These are phyloP conservation scores for Solanum hybrid DNA, from an alignment of 305 asterid genomes.

Conservation along the genomic window DNA sequence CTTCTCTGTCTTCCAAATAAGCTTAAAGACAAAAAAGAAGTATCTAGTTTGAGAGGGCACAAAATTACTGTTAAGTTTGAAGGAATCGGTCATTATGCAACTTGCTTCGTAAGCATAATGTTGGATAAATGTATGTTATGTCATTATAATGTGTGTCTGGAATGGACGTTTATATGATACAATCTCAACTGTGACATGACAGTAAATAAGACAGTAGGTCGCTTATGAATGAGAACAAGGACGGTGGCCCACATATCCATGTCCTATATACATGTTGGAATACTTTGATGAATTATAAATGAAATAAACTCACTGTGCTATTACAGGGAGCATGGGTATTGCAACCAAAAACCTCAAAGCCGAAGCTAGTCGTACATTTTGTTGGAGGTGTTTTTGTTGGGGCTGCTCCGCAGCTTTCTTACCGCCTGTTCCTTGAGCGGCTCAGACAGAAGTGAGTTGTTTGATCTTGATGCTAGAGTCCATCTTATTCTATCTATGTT, in stretches of 20 bases:
- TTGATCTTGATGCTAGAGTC: slow-evolving; percentile 1
- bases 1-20: not conserved
- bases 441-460: slow-evolving; percentile 67
- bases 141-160: not conserved
- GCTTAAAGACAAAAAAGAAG: not conserved
- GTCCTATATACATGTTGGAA: not conserved
- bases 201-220: not conserved
- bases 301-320: not conserved
- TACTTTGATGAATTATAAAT: not conserved
- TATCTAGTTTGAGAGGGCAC: not conserved
- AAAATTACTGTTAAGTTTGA: not conserved
- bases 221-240: not conserved
- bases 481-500: not conserved
- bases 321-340: slow-evolving; percentile 91
- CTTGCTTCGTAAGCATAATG: not conserved
- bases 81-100: not conserved
- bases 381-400: slow-evolving; percentile 95
- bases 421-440: slow-evolving; percentile 85
- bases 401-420: slow-evolving; percentile 98
- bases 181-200: not conserved
- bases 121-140: not conserved
- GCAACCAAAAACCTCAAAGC: slow-evolving; percentile 52
- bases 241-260: not conserved
- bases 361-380: slow-evolving; percentile 62
- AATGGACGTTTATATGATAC: not conserved